Percentiles rank a stretch among this genome's conserved stretches.
Conservation (phyloP, 257 asterid genomes). For the Haberlea rhodopensis region DNA sequence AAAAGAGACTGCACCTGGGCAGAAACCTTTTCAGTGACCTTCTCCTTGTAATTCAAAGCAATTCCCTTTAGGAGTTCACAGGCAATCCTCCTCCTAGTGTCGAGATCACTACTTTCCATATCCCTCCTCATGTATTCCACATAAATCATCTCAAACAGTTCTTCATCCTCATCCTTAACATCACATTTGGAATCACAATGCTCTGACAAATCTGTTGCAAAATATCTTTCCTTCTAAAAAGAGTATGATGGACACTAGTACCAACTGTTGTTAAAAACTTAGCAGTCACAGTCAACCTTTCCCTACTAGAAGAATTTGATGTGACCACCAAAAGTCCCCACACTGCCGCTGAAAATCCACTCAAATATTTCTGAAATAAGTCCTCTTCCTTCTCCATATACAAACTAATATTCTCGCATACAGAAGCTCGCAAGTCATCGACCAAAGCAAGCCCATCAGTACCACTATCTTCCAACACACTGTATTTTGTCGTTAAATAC, state of each 20-base stretch:
- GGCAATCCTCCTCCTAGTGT: slow-evolving; percentile 93
- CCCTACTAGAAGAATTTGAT: slow-evolving; percentile 63
- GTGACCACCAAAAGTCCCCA: slow-evolving; percentile 77
- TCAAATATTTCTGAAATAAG: slow-evolving; percentile 57
- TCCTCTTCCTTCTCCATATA: slow-evolving; percentile 88
- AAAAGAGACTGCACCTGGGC: slow-evolving; percentile 66
- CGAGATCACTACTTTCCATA: slow-evolving; percentile 97
- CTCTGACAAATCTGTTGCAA: slow-evolving; percentile 79
- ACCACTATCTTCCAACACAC: slow-evolving; percentile 67
- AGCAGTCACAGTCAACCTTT: slow-evolving; percentile 83
- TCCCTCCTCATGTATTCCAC: slow-evolving; percentile 91
- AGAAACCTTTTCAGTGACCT: slow-evolving; percentile 69
- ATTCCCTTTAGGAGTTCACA: slow-evolving; percentile 98
- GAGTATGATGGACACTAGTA: slow-evolving; percentile 68
- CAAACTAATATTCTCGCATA: slow-evolving; percentile 84
- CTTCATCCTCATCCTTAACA: slow-evolving; percentile 96
- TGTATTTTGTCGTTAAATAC: slow-evolving; percentile 57
- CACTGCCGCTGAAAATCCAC: slow-evolving; percentile 80
- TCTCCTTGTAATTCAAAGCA: slow-evolving; percentile 69
- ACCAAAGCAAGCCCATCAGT: slow-evolving; percentile 73
- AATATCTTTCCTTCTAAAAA: slow-evolving; percentile 72
- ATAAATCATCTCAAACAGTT: slow-evolving; percentile 85
- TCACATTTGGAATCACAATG: slow-evolving; percentile 89
- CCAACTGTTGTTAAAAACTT: slow-evolving; percentile 82
- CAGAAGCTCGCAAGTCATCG: slow-evolving; percentile 76